A percentile compares a stretch with the other conserved stretches of the same genome.
Evolutionary conservation across 768 basidiomycete genomes (phyloP).

Genomic region (Psilocybe cubensis): DNA sequence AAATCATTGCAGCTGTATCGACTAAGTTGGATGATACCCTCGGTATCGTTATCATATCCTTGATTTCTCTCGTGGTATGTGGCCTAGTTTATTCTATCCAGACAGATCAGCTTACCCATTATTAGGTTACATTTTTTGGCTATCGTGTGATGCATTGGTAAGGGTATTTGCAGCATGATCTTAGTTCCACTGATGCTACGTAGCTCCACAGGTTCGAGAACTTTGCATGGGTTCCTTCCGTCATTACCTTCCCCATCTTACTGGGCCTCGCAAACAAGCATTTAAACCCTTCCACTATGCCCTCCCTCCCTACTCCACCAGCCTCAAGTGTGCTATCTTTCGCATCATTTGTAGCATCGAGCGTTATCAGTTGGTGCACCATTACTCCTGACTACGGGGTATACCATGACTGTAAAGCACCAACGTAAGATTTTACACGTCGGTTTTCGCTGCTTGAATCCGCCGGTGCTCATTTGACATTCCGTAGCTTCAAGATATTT

Average conservation of each 20-base stretch:
- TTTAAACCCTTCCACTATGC: conserved; percentile 40
- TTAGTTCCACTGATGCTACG: not conserved
- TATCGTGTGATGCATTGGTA: conserved; percentile 66
- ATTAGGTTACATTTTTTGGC: conserved; percentile 63
- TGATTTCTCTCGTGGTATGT: conserved; percentile 40
- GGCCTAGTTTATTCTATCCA: not conserved
- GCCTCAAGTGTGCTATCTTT: conserved; percentile 38
- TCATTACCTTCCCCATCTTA: conserved; percentile 63
- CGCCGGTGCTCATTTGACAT: not conserved
- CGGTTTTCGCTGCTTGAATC: not conserved
- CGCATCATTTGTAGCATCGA: conserved; percentile 40
- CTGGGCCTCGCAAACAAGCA: conserved; percentile 69
- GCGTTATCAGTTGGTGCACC: conserved; percentile 44
- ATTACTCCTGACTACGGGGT: conserved; percentile 49
- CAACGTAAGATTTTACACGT: conserved; percentile 24
- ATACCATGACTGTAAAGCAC: conserved; percentile 38
- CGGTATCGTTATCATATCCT: conserved; percentile 44
- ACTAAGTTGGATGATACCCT: conserved; percentile 36
- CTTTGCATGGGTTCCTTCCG: conserved; percentile 68
- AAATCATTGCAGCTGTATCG: conserved; percentile 62
- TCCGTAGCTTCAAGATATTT: conserved; percentile 57
- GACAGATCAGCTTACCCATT: not conserved
- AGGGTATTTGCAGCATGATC: conserved; percentile 1
- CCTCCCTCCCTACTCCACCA: conserved; percentile 29
- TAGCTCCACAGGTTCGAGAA: conserved; percentile 48